Base-by-base conservation (phyloP, 306 rosid species). In the Medicago arabica region DNA sequence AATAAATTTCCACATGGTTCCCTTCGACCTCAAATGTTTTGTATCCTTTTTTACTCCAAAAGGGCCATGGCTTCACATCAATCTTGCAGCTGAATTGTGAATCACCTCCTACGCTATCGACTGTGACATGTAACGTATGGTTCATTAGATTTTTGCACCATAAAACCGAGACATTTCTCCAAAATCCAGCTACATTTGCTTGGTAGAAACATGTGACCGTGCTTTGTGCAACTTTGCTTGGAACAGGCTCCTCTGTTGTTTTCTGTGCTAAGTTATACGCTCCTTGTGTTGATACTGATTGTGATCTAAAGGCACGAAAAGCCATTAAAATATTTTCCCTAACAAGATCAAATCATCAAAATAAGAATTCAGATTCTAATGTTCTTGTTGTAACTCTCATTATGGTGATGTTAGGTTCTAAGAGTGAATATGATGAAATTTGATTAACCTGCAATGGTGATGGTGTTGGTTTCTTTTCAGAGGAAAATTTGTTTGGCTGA, bases 11-110 rank as follows among this genome's bases (percentile, higher is more conserved):
- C 7, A 89, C 85, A 1, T 78, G 91, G 28, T 72, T 77, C 6
- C 92, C 90, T 14, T 95, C 99, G 2, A 90, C 87, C 25, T 87
- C 90, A 7, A 96, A 83, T 13, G 91, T 78, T 60, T 96, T 96
- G 88, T 80, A 92, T 3, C 99, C 98, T 77, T 90, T 96, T 67
- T 90, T 96, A 91, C 89, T 86, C 99, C 99, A 96, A 43, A 96
- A 96, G 49, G 83, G 85, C 99, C 99, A 96, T 0, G 99, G 96
- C 76, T 96, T 96, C 8, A 96, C 90, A 25, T 96, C 99, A 57
- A 96, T 77, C 65, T 88, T 96, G 86, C 97, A 92, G 1, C 57
- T 78, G 83, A 80, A 88, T 38, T 89, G 89, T 38, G 78, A 76
- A 0, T 86, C 93, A 0, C 96, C 94, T 0, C 75, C 90, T 61